A percentile compares a stretch with the other conserved stretches of the same genome.
Evolutionary conservation across 306 rosid species (phyloP).

Genomic region (Albizia julibrissin): DNA sequence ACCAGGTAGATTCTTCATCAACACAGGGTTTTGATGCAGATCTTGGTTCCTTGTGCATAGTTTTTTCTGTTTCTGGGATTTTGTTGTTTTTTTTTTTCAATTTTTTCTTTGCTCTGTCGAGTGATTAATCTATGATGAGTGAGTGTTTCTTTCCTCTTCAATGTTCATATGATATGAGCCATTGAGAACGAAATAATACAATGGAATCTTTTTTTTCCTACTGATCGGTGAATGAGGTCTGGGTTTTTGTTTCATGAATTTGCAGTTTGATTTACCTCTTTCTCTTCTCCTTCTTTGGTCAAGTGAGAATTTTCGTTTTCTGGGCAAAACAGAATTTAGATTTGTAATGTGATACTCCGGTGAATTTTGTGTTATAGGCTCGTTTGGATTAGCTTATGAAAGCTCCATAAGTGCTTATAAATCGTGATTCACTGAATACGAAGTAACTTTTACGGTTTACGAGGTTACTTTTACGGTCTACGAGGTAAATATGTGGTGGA

Average conservation of each 20-base stretch:
- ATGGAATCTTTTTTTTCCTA: background rate
- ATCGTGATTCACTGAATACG: no score
- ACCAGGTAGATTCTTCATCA: conserved; percentile 47
- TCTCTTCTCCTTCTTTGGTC: background rate
- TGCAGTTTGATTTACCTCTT: background rate
- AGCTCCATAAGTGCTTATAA: no score
- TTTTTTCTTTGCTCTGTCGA: background rate
- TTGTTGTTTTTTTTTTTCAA: background rate
- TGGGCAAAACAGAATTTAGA: background rate
- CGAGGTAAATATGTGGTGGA: no score
- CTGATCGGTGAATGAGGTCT: background rate
- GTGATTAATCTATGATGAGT: background rate
- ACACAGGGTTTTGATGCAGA: background rate
- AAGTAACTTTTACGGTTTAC: no score
- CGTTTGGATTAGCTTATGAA: no score
- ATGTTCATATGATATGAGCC: background rate
- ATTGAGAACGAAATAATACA: background rate
- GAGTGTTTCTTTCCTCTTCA: background rate
- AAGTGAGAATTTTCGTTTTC: background rate
- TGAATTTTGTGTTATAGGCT: background rate
- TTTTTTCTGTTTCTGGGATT: background rate
- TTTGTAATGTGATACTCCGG: background rate
- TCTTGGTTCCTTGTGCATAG: background rate
- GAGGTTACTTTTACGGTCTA: no score
- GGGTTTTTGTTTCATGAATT: conserved; percentile 9